These are phyloP conservation scores for Colletotrichum sp. DNA, from an alignment of 2,329 filamentous ascomycete genomes.

Conservation along the genomic window DNA sequence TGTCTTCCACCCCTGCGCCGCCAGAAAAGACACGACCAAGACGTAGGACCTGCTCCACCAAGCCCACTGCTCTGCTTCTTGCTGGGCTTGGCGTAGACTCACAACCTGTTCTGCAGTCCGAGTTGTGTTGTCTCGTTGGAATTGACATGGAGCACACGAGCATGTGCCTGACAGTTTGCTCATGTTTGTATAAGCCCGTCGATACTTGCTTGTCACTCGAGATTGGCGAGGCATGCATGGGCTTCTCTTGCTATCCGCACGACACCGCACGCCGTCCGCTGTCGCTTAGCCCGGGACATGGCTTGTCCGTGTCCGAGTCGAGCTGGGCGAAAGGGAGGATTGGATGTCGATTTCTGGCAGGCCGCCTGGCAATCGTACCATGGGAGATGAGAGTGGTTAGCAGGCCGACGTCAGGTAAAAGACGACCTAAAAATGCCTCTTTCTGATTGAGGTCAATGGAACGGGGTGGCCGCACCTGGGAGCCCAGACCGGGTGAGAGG, in stretches of 20 bases:
- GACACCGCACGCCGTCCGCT: background rate
- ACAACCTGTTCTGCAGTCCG: background rate
- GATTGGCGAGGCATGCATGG: background rate
- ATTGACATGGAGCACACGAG: background rate
- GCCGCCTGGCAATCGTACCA: background rate
- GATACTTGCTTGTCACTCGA: background rate
- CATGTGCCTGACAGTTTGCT: background rate
- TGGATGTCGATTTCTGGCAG: background rate
- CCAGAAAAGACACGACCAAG: background rate
- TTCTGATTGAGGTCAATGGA: background rate
- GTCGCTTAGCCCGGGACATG: background rate
- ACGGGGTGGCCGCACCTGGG: background rate
- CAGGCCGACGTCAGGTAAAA: background rate
- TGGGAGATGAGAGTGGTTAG: background rate
- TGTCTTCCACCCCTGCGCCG: background rate
- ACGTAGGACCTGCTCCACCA: background rate
- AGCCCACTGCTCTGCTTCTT: conserved; percentile 1
- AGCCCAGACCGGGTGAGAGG: background rate
- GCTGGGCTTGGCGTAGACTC: conserved; percentile 1
- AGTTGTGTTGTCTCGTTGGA: conserved; percentile 10
- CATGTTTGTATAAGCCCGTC: background rate
- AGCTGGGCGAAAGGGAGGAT: background rate
- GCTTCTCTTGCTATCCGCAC: background rate
- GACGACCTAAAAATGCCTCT: background rate
- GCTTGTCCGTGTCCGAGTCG: background rate